Conservation (phyloP, 495 filamentous ascomycete genomes). For the Parathielavia hyrcaniae region DNA sequence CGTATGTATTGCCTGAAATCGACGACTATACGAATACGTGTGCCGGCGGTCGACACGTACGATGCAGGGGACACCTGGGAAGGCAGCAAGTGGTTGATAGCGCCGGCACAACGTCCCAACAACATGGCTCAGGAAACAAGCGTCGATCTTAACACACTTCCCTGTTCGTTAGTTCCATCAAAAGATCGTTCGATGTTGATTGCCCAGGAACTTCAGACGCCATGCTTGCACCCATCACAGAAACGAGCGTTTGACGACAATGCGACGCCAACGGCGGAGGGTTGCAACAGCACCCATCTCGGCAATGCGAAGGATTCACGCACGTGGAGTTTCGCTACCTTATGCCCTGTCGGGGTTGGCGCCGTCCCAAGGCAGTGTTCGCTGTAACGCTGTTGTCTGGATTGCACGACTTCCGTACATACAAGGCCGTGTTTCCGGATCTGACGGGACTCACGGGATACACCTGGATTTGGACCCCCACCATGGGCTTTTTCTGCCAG, state of each 20-base stretch:
- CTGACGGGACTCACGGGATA: background rate
- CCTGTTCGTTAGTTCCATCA: constrained; percentile 22
- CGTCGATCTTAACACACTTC: constrained; percentile 29
- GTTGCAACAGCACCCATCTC: constrained; percentile 5
- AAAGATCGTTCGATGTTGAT: constrained; percentile 12
- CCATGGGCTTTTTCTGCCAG: background rate
- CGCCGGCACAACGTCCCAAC: constrained; percentile 14
- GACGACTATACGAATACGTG: too few species aligned
- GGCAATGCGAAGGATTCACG: constrained; percentile 14
- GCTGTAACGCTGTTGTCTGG: background rate
- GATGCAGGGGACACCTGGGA: too few species aligned
- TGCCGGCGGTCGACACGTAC: too few species aligned
- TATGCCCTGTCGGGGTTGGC: constrained; percentile 1
- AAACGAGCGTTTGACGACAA: background rate
- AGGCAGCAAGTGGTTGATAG: background rate
- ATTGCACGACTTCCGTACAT: background rate
- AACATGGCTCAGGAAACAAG: constrained; percentile 16
- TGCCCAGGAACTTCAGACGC: background rate
- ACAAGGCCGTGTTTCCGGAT: constrained; percentile 6
- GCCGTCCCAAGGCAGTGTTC: background rate
- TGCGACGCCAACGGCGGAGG: constrained; percentile 11
- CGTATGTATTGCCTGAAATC: too few species aligned
- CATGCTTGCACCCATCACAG: background rate
- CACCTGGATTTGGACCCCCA: background rate
- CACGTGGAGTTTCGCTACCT: constrained; percentile 15